phyloP scores from a whole-genome alignment of 78 protist species.

The Ministeria vibrans region DNA sequence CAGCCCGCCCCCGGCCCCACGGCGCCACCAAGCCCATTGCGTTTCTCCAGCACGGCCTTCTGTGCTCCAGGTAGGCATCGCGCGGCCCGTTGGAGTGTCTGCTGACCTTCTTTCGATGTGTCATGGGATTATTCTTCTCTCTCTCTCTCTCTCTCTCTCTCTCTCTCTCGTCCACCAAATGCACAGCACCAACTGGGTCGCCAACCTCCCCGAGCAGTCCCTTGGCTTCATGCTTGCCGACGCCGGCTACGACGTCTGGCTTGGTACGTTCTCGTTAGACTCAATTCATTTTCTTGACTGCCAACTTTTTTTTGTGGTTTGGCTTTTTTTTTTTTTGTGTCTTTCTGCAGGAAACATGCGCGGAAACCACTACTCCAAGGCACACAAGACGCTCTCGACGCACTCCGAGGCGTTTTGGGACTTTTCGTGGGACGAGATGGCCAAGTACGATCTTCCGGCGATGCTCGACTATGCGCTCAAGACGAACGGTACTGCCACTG shows the following conservation, averaged over 20 bases:
- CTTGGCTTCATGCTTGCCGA: conserved; percentile 50
- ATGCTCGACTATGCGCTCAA: conserved; percentile 21
- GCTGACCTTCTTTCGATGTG: background rate
- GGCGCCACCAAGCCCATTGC: no score
- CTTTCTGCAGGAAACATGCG: no score
- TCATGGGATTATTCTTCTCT: background rate
- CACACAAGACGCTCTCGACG: conserved; percentile 12
- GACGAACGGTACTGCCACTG: background rate
- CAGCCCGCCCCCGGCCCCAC: no score
- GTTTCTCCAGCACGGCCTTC: no score
- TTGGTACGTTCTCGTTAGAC: no score
- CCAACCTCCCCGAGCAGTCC: conserved; percentile 21
- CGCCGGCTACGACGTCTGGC: conserved; percentile 67
- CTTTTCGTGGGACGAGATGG: conserved; percentile 50
- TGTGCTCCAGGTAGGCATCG: no score
- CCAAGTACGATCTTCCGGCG: conserved; percentile 43
- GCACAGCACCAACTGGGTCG: conserved; percentile 23
- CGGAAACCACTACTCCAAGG: conserved; percentile 47
- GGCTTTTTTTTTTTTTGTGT: no score
- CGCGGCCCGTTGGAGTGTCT: no score
- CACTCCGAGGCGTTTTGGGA: conserved; percentile 29
- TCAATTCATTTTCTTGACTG: no score
- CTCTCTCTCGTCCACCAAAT: background rate
- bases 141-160: background rate
- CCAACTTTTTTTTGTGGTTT: no score